A percentile compares a stretch with the other conserved stretches of the same genome.
phyloP scores from a whole-genome alignment of 306 rosid genomes.

The Cucurbita moschata region DNA sequence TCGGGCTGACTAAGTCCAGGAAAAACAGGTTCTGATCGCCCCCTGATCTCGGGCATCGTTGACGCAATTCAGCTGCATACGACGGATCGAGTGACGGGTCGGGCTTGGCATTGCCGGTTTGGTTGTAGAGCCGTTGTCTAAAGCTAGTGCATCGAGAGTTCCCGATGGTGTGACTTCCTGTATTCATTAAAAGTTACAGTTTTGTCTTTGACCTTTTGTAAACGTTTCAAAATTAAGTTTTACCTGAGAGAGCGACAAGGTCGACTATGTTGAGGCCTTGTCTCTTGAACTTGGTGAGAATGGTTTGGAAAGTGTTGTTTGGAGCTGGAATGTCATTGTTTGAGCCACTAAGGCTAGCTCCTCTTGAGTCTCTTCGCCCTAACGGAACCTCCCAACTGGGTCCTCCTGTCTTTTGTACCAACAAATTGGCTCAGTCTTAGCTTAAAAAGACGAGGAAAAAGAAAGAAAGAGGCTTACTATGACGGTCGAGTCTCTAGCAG shows the following conservation, averaged over 20 bases:
- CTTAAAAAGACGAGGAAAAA: no score
- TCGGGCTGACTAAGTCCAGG: conserved; percentile 59
- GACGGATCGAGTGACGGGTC: conserved; percentile 47
- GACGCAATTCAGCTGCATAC: conserved; percentile 42
- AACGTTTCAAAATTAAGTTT: not conserved
- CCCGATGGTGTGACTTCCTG: conserved; percentile 90
- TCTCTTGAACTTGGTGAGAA: conserved; percentile 67
- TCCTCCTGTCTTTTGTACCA: conserved; percentile 51
- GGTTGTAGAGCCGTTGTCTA: conserved; percentile 88
- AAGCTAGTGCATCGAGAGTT: conserved; percentile 65
- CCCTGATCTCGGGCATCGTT: conserved; percentile 58
- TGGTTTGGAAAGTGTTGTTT: conserved; percentile 86
- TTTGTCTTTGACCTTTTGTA: no score
- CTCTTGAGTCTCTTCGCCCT: conserved; percentile 74
- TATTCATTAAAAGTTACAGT: not conserved
- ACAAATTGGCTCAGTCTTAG: not conserved
- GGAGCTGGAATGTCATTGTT: conserved; percentile 88
- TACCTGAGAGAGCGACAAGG: conserved; percentile 90
- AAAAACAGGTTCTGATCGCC: conserved; percentile 68
- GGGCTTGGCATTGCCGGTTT: conserved; percentile 50
- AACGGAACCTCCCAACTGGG: conserved; percentile 77
- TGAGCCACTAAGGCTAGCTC: conserved; percentile 81
- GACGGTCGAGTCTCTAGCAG: conserved; percentile 80
- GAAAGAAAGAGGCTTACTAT: conserved; percentile 24
- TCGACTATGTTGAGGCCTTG: conserved; percentile 80